phyloP scores from a whole-genome alignment of 164 flowering plant species.

The Liquidambar formosana region DNA sequence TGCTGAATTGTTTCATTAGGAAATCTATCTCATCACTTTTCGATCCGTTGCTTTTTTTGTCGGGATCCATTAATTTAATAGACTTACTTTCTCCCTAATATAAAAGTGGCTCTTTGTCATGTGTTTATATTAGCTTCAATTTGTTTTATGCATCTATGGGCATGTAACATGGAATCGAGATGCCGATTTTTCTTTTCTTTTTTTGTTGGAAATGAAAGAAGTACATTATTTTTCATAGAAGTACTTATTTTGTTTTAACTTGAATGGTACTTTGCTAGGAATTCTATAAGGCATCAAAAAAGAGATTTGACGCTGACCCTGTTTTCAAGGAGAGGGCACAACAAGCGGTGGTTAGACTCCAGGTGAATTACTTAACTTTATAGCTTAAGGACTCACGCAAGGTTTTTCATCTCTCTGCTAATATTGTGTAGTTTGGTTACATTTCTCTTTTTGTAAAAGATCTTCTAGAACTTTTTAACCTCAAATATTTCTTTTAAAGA shows the following conservation, averaged over 20 bases:
- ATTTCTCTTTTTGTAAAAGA: no score
- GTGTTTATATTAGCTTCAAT: no score
- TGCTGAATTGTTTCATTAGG: neutral
- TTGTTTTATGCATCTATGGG: no score
- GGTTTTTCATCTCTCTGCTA: neutral
- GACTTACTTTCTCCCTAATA: no score
- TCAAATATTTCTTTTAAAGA: no score
- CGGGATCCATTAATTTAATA: no score
- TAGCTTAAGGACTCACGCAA: neutral
- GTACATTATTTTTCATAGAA: neutral
- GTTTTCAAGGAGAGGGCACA: slow-evolving; percentile 87
- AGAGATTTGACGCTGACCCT: slow-evolving; percentile 80
- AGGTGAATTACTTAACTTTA: slow-evolving; percentile 48
- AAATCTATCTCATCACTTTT: neutral
- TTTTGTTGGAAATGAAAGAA: no score
- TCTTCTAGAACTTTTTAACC: no score
- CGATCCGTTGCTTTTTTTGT: no score
- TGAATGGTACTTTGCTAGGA: slow-evolving; percentile 39
- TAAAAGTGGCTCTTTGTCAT: no score
- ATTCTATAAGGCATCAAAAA: slow-evolving; percentile 83
- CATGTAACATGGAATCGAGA: no score
- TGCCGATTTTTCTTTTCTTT: no score
- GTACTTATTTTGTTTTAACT: slow-evolving; percentile 1
- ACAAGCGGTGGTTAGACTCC: slow-evolving; percentile 86
- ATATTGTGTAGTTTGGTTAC: neutral